Evolutionary conservation across 352 stramenopile species (phyloP), one percentile per base, ranked within the genome.

Genomic region (Pythium pyrilobum): DNA sequence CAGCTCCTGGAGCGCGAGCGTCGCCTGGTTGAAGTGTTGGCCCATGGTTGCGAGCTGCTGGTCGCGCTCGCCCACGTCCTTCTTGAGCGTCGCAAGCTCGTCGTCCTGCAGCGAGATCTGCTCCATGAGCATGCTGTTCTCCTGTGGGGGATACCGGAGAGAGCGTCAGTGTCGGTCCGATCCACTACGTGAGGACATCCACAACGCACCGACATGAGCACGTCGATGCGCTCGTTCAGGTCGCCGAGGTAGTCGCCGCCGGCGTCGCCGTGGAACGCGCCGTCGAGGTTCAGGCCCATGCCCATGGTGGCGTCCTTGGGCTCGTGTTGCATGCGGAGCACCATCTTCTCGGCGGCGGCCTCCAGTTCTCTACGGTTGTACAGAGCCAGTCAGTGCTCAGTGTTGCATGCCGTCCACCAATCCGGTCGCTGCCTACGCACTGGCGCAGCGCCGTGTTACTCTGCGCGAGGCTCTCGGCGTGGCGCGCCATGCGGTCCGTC

Each of bases 51-150:
- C 54, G n/a, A 92, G 50, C 38, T 90, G 81, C n/a, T 81, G 52
- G 24, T 92, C 81, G 4, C 78, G 70, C 23, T 89, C 77, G 13
- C 42, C 48, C 4, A 90, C 57, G 27, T 90, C 77, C 28, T 85
- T 85, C 46, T 77, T 85, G 48, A 87, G 73, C 1, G 62, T 60
- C 0, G 56, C 68, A 28, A 92, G 66, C 38, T 92, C 81, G 23
- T 82, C 72, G 16, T 90, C 81, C 52, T 90, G 79, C 2, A 92
- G 62, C 3, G 81, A 87, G 1, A 89, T 66, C 67, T 92, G 81
- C 37, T 92, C 81, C 73, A 89, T 87, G 23, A 92, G 52, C 69
- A 88, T 77, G 27, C 70, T 85, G 41, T 92, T 92, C 56, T 92
- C 81, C 74, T 83, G 28, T 16, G 28, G 4, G 24, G 15, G 6